Percentiles rank a stretch among this genome's conserved stretches.
phyloP scores from a whole-genome alignment of 257 asterid genomes.

The Solanum ahanhuiri region DNA sequence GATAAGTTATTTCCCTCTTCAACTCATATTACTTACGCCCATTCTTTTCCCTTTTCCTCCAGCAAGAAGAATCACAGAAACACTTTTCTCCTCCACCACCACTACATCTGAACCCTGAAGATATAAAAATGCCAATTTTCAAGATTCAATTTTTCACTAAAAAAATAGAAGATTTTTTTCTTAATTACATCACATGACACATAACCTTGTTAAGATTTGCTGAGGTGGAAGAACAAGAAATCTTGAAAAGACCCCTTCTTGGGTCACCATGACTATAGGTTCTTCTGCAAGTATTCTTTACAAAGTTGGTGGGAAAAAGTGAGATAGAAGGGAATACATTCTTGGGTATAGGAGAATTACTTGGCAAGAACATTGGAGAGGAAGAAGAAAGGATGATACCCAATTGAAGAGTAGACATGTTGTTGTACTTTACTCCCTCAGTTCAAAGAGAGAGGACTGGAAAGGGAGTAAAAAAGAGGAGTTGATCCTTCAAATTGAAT shows the following conservation, averaged over 20 bases:
- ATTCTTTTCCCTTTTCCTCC: slow-evolving; percentile 98
- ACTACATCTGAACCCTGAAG: slow-evolving; percentile 41
- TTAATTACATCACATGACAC: not conserved
- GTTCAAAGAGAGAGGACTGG: not conserved
- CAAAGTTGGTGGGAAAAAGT: not conserved
- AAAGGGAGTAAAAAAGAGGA: not conserved
- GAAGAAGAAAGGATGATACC: slow-evolving; percentile 12
- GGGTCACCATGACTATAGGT: slow-evolving; percentile 21
- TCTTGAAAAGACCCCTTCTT: slow-evolving; percentile 12
- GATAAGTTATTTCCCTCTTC: not conserved
- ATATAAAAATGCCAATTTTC: not conserved
- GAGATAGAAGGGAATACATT: slow-evolving; percentile 12
- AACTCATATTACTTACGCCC: slow-evolving; percentile 53
- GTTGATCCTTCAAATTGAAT: not conserved
- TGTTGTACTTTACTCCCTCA: not conserved
- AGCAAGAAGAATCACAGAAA: slow-evolving; percentile 87
- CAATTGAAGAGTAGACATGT: slow-evolving; percentile 46
- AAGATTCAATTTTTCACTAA: not conserved
- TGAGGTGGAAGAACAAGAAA: slow-evolving; percentile 40
- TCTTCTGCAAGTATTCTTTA: slow-evolving; percentile 15
- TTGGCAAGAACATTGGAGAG: slow-evolving; percentile 18
- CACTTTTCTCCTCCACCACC: slow-evolving; percentile 73
- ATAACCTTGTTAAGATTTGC: slow-evolving; percentile 18
- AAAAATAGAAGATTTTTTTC: not conserved
- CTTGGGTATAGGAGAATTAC: slow-evolving; percentile 9